Conservation (phyloP, 768 basidiomycete species). For the Candolleomyces efflorescens region DNA sequence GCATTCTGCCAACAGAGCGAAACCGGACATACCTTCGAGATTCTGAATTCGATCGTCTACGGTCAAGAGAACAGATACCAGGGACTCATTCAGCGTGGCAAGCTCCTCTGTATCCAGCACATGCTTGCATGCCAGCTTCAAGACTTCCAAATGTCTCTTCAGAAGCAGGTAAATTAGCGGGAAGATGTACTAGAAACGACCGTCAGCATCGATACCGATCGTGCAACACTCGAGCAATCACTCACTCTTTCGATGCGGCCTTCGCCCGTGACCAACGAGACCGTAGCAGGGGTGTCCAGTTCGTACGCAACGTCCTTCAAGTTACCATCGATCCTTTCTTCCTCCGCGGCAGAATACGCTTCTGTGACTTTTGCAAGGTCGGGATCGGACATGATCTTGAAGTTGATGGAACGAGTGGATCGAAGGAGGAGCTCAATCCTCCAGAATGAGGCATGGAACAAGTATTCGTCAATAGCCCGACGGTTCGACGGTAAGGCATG, state of each 20-base stretch:
- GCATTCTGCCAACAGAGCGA: neutral
- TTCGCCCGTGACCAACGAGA: constrained; percentile 28
- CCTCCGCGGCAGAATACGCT: constrained; percentile 23
- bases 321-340: constrained; percentile 25
- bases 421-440: constrained; percentile 30
- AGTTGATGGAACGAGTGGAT: constrained; percentile 25
- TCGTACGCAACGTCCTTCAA: constrained; percentile 27
- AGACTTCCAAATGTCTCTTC: constrained; percentile 26
- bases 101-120: constrained; percentile 30
- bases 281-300: constrained; percentile 30
- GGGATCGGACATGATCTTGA: constrained; percentile 22
- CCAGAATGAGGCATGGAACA: constrained; percentile 29
- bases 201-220: neutral
- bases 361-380: constrained; percentile 25
- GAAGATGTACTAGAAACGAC: constrained; percentile 25
- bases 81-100: constrained; percentile 22
- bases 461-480: constrained; percentile 29
- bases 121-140: constrained; percentile 30
- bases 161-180: constrained; percentile 32
- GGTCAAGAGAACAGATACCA: constrained; percentile 25
- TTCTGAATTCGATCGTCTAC: constrained; percentile 29
- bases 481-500: constrained; percentile 28
- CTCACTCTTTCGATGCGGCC: constrained; percentile 33
- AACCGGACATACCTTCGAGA: constrained; percentile 23
- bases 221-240: neutral